Evolutionary conservation across 176 grass and related monocot genomes (phyloP), one percentile per base, ranked within the genome.

Genomic region (Eragrostis curvula): DNA sequence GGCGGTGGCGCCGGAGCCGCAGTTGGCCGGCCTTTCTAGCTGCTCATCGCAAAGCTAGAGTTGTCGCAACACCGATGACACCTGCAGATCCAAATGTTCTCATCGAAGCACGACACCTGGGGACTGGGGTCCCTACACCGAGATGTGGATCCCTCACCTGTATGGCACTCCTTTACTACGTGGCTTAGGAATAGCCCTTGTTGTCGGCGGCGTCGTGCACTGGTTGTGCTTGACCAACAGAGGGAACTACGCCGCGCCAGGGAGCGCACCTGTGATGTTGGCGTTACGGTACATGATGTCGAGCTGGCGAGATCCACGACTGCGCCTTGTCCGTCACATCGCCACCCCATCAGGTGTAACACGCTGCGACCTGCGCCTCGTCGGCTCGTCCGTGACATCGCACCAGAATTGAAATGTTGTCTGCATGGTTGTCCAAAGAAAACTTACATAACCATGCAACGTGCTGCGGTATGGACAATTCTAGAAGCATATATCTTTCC

Each of bases 281-380:
- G n/a, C n/a, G n/a, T n/a, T n/a, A n/a, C n/a, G n/a, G n/a, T n/a
- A n/a, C n/a, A n/a, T n/a, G n/a, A n/a, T n/a, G n/a, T n/a, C n/a
- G n/a, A n/a, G n/a, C n/a, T n/a, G n/a, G n/a, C n/a, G n/a, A n/a
- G n/a, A n/a, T n/a, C n/a, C n/a, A n/a, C n/a, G n/a, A n/a, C n/a
- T 92, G 78, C 12, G 42, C 15, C 86, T 92, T 82, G 66, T 85
- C 77, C 8, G 86, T 69, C 0, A 92, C 89, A 78, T 88, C 86
- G 74, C 86, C 89, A 3, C 55, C 85, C 89, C 9, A n/a, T n/a
- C n/a, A 81, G 64, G 62, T 82, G 77, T 53, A 85, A 85, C 70
- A n/a, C n/a, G 32, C 32, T 4, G 32, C 32, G 32, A 36, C 32
- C 32, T 36, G 32, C 32, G 32, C 32, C n/a, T n/a, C n/a, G n/a